These are phyloP conservation scores for Naganishia friedmannii DNA, from an alignment of 768 basidiomycete species.

Conservation along the genomic window DNA sequence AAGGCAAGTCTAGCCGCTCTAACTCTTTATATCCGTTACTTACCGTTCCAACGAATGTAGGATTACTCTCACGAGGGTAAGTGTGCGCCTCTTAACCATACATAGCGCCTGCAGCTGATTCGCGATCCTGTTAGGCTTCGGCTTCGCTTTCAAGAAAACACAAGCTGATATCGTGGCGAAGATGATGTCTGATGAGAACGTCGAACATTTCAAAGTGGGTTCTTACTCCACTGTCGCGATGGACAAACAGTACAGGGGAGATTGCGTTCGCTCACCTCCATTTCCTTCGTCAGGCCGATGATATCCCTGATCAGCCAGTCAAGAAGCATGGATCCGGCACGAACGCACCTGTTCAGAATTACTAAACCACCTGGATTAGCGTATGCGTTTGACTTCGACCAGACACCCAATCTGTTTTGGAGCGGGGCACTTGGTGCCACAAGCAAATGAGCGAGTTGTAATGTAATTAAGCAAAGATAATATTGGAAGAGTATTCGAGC, in stretches of 20 bases:
- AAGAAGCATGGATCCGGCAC: constrained; percentile 24
- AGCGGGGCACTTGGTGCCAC: too few relatives aligned
- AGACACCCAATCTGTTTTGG: too few relatives aligned
- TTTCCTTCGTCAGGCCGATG: constrained; percentile 17
- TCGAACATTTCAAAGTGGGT: constrained; percentile 44
- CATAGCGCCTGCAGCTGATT: neutral
- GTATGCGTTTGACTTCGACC: too few relatives aligned
- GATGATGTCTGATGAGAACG: constrained; percentile 34
- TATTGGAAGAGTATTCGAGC: too few relatives aligned
- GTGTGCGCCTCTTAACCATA: neutral
- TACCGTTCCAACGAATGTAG: neutral
- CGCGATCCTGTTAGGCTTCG: constrained; percentile 40
- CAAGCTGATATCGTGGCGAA: constrained; percentile 51
- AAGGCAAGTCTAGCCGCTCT: constrained; percentile 35
- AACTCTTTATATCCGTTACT: neutral
- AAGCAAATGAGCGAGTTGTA: too few relatives aligned
- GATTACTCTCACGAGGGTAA: constrained; percentile 54
- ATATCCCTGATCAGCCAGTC: constrained; percentile 25
- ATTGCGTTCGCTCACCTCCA: too few relatives aligned
- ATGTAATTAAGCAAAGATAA: too few relatives aligned
- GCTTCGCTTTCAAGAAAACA: constrained; percentile 55
- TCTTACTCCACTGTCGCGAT: neutral
- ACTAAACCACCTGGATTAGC: too few relatives aligned
- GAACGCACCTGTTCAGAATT: constrained; percentile 25
- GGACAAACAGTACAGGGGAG: neutral